These are phyloP conservation scores for Salix purpurea DNA, from an alignment of 345 rosid genomes.

Conservation along the genomic window DNA sequence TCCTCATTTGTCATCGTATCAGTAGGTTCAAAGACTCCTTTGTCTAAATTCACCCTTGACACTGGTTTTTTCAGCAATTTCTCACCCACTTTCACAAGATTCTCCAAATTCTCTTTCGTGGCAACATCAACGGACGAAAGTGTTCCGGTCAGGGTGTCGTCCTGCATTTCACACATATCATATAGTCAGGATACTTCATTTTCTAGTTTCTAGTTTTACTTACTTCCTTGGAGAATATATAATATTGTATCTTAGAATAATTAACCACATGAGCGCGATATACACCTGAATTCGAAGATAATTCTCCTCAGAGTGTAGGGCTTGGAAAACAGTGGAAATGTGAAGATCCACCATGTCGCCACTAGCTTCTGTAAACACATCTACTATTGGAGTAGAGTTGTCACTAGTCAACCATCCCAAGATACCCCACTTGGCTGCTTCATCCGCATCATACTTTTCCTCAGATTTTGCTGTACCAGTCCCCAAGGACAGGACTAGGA, in stretches of 20 bases:
- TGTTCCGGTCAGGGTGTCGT: conserved; percentile 45
- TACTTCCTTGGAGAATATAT: background rate
- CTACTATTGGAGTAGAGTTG: conserved; percentile 48
- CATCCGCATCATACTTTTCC: conserved; percentile 36
- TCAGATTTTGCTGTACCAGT: conserved; percentile 41
- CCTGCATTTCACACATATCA: background rate
- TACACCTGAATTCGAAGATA: conserved; percentile 50
- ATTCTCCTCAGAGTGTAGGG: conserved; percentile 41
- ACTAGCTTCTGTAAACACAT: conserved; percentile 26
- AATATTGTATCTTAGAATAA: too few species aligned
- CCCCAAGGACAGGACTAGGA: conserved; percentile 57
- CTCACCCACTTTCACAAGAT: conserved; percentile 43
- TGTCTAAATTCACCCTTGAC: conserved; percentile 44
- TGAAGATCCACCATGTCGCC: conserved; percentile 60
- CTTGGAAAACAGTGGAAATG: conserved; percentile 42
- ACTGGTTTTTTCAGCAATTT: conserved; percentile 49
- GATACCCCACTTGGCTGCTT: conserved; percentile 60
- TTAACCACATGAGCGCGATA: background rate
- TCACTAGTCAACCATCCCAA: conserved; percentile 56
- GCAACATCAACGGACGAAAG: conserved; percentile 33
- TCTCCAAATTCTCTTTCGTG: conserved; percentile 29
- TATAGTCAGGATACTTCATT: too few species aligned
- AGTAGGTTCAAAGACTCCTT: conserved; percentile 36
- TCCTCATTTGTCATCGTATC: conserved; percentile 39
- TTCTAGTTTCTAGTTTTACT: too few species aligned